phyloP scores from a whole-genome alignment of 352 stramenopile genomes.

The Peronospora belbahrii region DNA sequence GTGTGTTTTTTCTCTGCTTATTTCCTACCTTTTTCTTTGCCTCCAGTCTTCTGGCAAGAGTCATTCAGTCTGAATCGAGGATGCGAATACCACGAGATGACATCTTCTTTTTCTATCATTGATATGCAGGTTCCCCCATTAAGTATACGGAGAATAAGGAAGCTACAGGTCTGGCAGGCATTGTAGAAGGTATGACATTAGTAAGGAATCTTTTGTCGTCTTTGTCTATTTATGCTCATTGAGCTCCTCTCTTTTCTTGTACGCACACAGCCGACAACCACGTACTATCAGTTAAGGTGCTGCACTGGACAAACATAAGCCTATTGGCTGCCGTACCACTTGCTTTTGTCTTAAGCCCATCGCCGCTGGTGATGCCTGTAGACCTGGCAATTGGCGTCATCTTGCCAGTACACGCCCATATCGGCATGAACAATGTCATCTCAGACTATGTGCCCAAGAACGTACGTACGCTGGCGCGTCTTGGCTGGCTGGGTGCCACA shows the following conservation, averaged over 20 bases:
- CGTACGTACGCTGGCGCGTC: conserved; percentile 42
- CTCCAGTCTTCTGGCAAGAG: too few relatives aligned
- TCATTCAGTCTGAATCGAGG: too few relatives aligned
- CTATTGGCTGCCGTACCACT: conserved; percentile 54
- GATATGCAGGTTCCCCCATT: conserved; percentile 33
- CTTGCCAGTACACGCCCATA: conserved; percentile 87
- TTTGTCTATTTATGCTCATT: not conserved
- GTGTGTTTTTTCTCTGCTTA: conserved; percentile 23
- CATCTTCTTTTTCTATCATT: not conserved
- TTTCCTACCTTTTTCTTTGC: too few relatives aligned
- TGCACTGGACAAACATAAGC: conserved; percentile 49
- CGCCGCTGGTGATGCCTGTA: conserved; percentile 55
- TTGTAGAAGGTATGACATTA: conserved; percentile 51
- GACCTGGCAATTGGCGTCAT: conserved; percentile 75
- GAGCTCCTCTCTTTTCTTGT: not conserved
- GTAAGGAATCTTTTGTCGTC: too few relatives aligned
- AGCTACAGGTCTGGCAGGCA: conserved; percentile 43
- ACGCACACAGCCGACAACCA: conserved; percentile 59
- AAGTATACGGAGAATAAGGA: conserved; percentile 83
- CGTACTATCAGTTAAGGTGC: conserved; percentile 49
- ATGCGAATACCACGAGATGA: not conserved
- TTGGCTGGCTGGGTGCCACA: conserved; percentile 66
- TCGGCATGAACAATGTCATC: conserved; percentile 92
- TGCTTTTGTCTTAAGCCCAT: conserved; percentile 76
- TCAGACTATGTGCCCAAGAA: conserved; percentile 91